Base-by-base conservation (phyloP, 208 protist genomes). In the Zelonia costaricensis region DNA sequence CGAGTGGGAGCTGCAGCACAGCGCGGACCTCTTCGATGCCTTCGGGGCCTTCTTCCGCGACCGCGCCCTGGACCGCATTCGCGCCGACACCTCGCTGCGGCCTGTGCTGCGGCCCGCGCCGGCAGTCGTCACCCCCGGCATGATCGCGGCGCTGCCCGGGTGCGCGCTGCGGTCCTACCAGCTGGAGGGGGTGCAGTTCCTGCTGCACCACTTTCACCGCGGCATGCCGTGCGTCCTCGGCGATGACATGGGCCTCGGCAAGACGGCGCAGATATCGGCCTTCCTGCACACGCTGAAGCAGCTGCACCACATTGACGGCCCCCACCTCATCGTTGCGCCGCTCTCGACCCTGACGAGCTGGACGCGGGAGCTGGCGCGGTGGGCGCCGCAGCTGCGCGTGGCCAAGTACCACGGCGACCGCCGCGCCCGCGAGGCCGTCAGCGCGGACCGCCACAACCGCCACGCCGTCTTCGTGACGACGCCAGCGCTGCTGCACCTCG, bases 171-270 rank as follows among this genome's bases (percentile, higher is more conserved):
- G 94, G 60, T 57, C 80, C 18, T 99, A 99, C 56, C 98, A 99
- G 77, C 44, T 99, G n/a, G 86, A 94, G 40, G 98, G 98, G 12
- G 88, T 99, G 6, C 97, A 98, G 61, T 99, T 96, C 75, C 62
- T 99, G 13, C 57, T 95, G 4, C 74, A 81, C 27, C 72, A 79
- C 59, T 99, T 96, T 70, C 87, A 93, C 39, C 74, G 78, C 15
- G 75, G 82, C 25, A 87, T 88, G 71, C 94, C 93, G 25, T 86
- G 84, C 42, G 96, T 99, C 28, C 71, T 99, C 23, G 93, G 78
- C 1, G 97, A 99, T 77, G 97, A 99, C 54, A 99, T 99, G 98
- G 98, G 98, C 28, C 89, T 99, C 0, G 98, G 98, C 27, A 99
- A 99, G 81, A 99, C 98, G n/a, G 89, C 98, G 22, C 97, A 99